Evolutionary conservation across 441 rosid species (phyloP), one percentile per base, ranked within the genome.

Genomic region (Populus tomentosa): DNA sequence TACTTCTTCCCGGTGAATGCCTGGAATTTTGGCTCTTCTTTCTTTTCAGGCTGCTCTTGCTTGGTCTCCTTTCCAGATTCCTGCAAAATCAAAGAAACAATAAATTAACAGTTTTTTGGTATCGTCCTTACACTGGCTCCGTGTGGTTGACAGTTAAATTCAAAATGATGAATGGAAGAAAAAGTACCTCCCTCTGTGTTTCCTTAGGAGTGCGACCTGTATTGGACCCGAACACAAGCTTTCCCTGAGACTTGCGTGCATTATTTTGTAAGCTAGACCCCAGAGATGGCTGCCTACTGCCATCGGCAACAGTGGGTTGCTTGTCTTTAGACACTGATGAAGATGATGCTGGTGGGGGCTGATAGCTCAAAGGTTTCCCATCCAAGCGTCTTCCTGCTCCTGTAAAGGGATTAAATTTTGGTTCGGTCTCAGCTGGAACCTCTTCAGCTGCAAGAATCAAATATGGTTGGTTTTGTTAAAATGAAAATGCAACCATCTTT

Each of bases 141-240:
- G 11, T 50, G 38, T n/a, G 35, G 13, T 40, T 53, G 13, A 40
- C 67, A 79, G 9, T 23, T 46, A 32, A 13, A 40, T 8, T 24
- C 23, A 36, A 36, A 67, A 32, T 23, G 38, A 40, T 38, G 70
- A 11, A 18, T 14, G 33, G 16, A 14, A 16, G 65, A 35, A 24
- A 24, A 66, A 18, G 73, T 13, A 63, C 16, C 75, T 87, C 93
- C 91, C 85, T 89, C 24, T 67, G 85, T 10, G 82, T 72, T 70
- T 87, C 90, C 70, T 80, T 85, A 6, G 85, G 72, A 42, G 83
- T 76, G 40, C 82, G 91, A 77, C 78, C 80, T 35, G 79, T 84
- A 28, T 86, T 91, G 64, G 89, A 84, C 73, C 98, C 96, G 72
- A 95, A 95, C 67, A 95, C 99, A 69, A 95, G 99, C 81, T 95